Conservation (phyloP, 108 stramenopile genomes). For the Nitzschia sp. region DNA sequence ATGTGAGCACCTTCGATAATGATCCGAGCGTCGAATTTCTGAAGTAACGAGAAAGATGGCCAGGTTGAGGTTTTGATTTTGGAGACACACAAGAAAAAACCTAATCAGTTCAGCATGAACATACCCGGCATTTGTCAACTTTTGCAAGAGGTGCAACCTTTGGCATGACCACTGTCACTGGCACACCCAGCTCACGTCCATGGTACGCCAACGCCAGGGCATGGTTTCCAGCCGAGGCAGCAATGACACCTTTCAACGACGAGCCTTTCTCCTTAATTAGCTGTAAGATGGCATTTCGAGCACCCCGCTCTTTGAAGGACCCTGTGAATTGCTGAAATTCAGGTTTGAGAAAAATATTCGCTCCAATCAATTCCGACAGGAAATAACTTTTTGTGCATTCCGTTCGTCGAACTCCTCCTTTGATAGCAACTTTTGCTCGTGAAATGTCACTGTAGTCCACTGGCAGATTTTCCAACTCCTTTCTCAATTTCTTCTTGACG, state of each 20-base stretch:
- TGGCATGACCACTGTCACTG: slow-evolving; percentile 97
- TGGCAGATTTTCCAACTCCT: slow-evolving; percentile 43
- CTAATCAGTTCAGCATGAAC: slow-evolving; percentile 14
- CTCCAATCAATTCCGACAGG: slow-evolving; percentile 78
- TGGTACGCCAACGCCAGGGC: slow-evolving; percentile 95
- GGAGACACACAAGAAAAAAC: background rate
- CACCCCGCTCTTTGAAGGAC: slow-evolving; percentile 97
- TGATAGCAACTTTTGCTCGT: slow-evolving; percentile 77
- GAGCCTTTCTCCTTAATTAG: slow-evolving; percentile 50
- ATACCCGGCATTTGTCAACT: slow-evolving; percentile 91
- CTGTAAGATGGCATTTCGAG: slow-evolving; percentile 88
- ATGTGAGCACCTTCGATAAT: slow-evolving; percentile 93
- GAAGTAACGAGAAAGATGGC: too few species aligned
- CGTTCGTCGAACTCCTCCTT: slow-evolving; percentile 74
- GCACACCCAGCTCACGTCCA: slow-evolving; percentile 90
- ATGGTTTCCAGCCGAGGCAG: slow-evolving; percentile 93
- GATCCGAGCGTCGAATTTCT: slow-evolving; percentile 91
- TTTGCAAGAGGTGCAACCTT: slow-evolving; percentile 93
- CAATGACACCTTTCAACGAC: slow-evolving; percentile 81
- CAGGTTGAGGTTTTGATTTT: background rate
- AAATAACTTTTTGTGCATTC: slow-evolving; percentile 65
- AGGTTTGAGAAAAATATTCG: slow-evolving; percentile 81
- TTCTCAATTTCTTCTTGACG: background rate
- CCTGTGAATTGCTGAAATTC: slow-evolving; percentile 94
- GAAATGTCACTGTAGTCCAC: slow-evolving; percentile 84